Percentiles rank a stretch among this genome's conserved stretches.
Evolutionary conservation across 202 grass and related monocot species (phyloP).

Genomic region (Schoenoplectus tabernaemontani): DNA sequence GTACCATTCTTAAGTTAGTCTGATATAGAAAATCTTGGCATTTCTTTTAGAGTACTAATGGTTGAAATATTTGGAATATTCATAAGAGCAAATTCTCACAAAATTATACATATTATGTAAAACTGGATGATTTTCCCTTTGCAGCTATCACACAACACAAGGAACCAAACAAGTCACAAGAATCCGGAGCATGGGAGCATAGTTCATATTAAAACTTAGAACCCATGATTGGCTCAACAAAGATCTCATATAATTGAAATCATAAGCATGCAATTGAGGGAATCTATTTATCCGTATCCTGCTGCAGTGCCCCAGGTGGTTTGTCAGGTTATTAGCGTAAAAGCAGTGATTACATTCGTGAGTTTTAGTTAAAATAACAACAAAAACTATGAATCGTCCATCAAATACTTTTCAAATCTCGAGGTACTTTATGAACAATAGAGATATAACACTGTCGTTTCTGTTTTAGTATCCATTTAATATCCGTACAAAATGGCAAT

Average conservation of each 20-base stretch:
- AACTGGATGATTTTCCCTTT: no score
- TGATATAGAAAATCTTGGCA: no score
- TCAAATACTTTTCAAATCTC: not conserved
- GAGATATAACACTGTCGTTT: constrained; percentile 2
- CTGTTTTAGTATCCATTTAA: not conserved
- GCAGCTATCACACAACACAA: no score
- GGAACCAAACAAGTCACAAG: not conserved
- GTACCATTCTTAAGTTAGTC: no score
- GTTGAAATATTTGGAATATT: no score
- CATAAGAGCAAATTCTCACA: no score
- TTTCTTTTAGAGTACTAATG: no score
- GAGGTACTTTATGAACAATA: not conserved
- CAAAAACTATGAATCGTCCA: not conserved
- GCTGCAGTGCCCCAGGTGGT: constrained; percentile 26
- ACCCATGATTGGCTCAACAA: no score
- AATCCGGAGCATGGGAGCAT: not conserved
- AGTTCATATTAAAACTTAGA: no score
- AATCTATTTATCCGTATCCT: constrained; percentile 21
- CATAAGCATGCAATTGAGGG: constrained; percentile 17
- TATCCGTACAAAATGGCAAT: not conserved
- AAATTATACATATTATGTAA: no score
- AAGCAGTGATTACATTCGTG: constrained; percentile 1
- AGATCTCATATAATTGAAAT: constrained; percentile 11
- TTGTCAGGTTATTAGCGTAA: constrained; percentile 21
- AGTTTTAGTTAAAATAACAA: not conserved